Evolutionary conservation across 2,329 filamentous ascomycete genomes (phyloP).

Genomic region (Xylaria polymorpha): DNA sequence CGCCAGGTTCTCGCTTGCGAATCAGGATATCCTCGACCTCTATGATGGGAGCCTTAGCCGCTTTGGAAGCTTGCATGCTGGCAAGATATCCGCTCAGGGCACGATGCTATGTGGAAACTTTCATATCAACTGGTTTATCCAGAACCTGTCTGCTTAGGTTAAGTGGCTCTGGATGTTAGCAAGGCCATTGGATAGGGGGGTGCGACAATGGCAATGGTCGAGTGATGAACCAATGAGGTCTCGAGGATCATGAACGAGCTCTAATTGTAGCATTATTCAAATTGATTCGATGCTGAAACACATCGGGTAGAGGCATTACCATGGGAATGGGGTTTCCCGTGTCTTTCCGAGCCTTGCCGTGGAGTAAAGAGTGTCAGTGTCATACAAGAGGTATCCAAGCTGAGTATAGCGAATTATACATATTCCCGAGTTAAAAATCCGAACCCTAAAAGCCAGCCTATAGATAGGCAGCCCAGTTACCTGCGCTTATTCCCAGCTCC

Average conservation of each 20-base stretch:
- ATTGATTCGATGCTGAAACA: background rate
- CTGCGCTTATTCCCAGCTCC: background rate
- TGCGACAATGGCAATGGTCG: background rate
- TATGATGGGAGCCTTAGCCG: constrained; percentile 36
- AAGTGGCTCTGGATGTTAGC: background rate
- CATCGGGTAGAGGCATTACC: background rate
- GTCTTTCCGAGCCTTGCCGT: background rate
- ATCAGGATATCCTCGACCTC: constrained; percentile 44
- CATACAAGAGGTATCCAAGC: background rate
- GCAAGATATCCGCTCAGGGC: constrained; percentile 41
- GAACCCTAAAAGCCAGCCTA: too few species aligned
- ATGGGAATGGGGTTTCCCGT: background rate
- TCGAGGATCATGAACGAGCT: background rate
- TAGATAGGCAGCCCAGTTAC: too few species aligned
- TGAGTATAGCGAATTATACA: background rate
- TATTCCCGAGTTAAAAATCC: background rate
- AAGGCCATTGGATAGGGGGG: background rate
- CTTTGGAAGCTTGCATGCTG: constrained; percentile 39
- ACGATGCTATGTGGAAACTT: constrained; percentile 41
- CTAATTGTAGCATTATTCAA: background rate
- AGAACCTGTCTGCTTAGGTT: constrained; percentile 21
- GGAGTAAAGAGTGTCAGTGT: background rate
- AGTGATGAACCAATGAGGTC: background rate
- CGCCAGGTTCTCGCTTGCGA: constrained; percentile 38
- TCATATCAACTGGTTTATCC: constrained; percentile 41